Evolutionary conservation across 169 alveolate species (phyloP).

Genomic region (Theileria annulata): DNA sequence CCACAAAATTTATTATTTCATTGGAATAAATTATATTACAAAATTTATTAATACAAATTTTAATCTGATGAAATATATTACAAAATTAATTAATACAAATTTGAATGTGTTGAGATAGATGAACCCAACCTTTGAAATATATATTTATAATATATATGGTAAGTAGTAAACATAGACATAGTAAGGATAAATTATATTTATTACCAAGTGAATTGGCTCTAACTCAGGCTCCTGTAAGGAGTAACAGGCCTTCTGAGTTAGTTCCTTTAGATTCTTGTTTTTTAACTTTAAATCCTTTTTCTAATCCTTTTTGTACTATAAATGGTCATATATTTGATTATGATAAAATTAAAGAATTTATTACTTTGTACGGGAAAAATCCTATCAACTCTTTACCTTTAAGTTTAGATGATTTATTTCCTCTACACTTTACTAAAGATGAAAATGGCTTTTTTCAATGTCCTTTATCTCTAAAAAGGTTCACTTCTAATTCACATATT

Average conservation of each 20-base stretch:
- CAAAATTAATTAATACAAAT: neutral
- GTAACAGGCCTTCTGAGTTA: conserved; percentile 62
- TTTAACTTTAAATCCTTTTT: conserved; percentile 79
- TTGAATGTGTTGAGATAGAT: neutral
- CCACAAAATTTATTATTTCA: too few species aligned
- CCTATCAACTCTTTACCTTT: conserved; percentile 88
- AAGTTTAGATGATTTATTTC: conserved; percentile 74
- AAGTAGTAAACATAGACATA: conserved; percentile 88
- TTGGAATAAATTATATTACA: neutral
- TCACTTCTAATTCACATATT: conserved; percentile 85
- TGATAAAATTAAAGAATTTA: conserved; percentile 74
- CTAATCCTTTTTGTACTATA: conserved; percentile 83
- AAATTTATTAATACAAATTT: neutral
- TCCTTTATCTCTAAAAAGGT: conserved; percentile 88
- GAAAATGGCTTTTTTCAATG: conserved; percentile 86
- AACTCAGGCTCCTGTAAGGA: conserved; percentile 82
- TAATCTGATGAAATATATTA: too few species aligned
- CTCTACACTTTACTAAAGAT: conserved; percentile 80
- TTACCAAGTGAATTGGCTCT: conserved; percentile 84
- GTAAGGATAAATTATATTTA: conserved; percentile 88
- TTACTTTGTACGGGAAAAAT: conserved; percentile 66
- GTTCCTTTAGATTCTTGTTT: conserved; percentile 77
- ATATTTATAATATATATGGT: conserved; percentile 38
- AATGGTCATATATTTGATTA: conserved; percentile 83
- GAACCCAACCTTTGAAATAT: conserved; percentile 4